A percentile compares a stretch with the other conserved stretches of the same genome.
Evolutionary conservation across 1,139 yeast genomes (phyloP).

Genomic region (Blastobotrys capitulatus): DNA sequence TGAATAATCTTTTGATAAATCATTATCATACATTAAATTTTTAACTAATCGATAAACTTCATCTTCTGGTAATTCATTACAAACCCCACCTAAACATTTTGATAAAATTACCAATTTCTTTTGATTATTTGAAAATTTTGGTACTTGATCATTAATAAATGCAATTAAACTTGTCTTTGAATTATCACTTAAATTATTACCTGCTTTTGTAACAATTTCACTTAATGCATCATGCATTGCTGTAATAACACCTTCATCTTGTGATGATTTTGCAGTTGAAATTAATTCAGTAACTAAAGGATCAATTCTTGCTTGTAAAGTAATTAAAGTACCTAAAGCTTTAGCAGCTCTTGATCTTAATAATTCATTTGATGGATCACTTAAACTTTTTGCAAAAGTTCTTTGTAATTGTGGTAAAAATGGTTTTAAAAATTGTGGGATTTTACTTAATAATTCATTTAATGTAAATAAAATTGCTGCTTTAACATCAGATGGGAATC

Average conservation of each 20-base stretch:
- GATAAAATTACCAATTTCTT: constrained; percentile 56
- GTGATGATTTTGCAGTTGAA: constrained; percentile 58
- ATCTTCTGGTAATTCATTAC: constrained; percentile 58
- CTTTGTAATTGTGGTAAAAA: constrained; percentile 97
- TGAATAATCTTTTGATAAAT: constrained; percentile 44
- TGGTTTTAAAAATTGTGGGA: constrained; percentile 89
- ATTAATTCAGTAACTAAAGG: constrained; percentile 83
- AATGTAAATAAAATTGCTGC: constrained; percentile 85
- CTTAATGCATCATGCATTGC: constrained; percentile 83
- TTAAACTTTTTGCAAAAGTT: constrained; percentile 87
- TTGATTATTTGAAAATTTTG: constrained; percentile 10
- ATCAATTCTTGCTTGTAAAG: constrained; percentile 89
- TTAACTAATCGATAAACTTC: constrained; percentile 49
- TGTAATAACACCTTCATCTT: constrained; percentile 63
- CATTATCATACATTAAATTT: constrained; percentile 27
- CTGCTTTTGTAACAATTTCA: constrained; percentile 79
- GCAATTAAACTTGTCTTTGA: constrained; percentile 66
- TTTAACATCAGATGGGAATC: constrained; percentile 84
- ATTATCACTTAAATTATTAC: constrained; percentile 65
- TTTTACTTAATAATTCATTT: constrained; percentile 68
- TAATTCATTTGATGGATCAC: constrained; percentile 65
- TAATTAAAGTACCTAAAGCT: constrained; percentile 82
- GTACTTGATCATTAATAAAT: constrained; percentile 55
- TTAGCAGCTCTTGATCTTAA: constrained; percentile 83
- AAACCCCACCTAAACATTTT: constrained; percentile 67